Percentiles rank a stretch among this genome's conserved stretches.
phyloP scores from a whole-genome alignment of 805 yeast genomes.

The Hanseniaspora pseudoguilliermondii region DNA sequence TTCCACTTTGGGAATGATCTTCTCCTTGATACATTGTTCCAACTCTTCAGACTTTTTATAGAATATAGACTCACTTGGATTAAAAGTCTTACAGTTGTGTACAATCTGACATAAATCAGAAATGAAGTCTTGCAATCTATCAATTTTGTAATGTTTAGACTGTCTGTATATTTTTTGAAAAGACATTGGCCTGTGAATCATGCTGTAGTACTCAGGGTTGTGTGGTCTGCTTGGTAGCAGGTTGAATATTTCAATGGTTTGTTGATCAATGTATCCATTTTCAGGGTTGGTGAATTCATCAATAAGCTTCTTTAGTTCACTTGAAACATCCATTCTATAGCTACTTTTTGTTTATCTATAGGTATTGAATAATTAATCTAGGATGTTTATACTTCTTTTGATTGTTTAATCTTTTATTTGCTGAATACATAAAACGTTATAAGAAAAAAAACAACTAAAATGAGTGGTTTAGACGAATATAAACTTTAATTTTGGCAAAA shows the following conservation, averaged over 20 bases:
- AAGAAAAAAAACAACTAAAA: too few relatives aligned
- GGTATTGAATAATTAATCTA: too few relatives aligned
- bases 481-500: too few relatives aligned
- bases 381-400: neutral
- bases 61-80: conserved; percentile 53
- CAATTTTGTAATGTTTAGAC: conserved; percentile 38
- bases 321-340: neutral
- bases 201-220: conserved; percentile 63
- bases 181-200: conserved; percentile 71
- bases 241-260: conserved; percentile 16
- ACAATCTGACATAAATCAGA: conserved; percentile 71
- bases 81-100: conserved; percentile 82
- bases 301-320: neutral
- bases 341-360: too few relatives aligned
- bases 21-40: conserved; percentile 33
- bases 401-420: too few relatives aligned
- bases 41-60: conserved; percentile 43
- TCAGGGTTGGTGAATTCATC: neutral
- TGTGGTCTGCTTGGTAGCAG: conserved; percentile 54
- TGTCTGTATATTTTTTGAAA: conserved; percentile 56
- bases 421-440: too few relatives aligned
- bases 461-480: too few relatives aligned
- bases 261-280: neutral
- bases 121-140: conserved; percentile 52
- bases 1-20: conserved; percentile 17